Percentiles rank a stretch among this genome's conserved stretches.
Evolutionary conservation across 163 green algal species (phyloP).

Genomic region (Scenedesmus sp.): DNA sequence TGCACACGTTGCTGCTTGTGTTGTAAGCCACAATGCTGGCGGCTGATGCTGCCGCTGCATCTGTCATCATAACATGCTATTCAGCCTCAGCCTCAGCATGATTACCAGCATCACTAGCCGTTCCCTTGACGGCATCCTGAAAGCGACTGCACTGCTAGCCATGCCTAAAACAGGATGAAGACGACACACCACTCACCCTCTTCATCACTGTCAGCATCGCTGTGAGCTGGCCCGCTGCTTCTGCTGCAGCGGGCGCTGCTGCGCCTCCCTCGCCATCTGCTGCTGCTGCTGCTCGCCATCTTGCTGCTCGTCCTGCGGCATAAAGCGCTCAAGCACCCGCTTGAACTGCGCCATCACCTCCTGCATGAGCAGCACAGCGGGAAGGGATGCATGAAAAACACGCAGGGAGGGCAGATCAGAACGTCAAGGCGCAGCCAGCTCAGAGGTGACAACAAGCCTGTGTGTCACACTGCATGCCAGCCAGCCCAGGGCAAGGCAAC

Average conservation of each 20-base stretch:
- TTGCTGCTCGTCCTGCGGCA: not conserved
- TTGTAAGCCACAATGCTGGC: no score
- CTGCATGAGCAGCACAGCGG: not conserved
- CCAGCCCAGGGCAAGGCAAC: not conserved
- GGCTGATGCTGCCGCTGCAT: no score
- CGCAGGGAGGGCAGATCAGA: not conserved
- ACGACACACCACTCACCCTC: slow-evolving; percentile 35
- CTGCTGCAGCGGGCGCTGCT: slow-evolving; percentile 18
- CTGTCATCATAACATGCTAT: not conserved
- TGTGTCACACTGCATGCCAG: not conserved
- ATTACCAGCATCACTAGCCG: not conserved
- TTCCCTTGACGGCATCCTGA: not conserved
- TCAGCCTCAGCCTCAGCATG: not conserved
- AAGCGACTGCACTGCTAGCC: no score
- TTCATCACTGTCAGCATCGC: slow-evolving; percentile 59
- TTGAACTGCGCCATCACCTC: slow-evolving; percentile 55
- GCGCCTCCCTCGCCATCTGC: slow-evolving; percentile 10
- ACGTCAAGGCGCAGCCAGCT: not conserved
- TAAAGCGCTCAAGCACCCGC: slow-evolving; percentile 53
- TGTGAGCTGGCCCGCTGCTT: slow-evolving; percentile 36
- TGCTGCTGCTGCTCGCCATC: slow-evolving; percentile 21
- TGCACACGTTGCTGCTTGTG: no score
- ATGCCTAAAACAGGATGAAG: no score
- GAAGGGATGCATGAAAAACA: not conserved
- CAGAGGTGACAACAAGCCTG: not conserved